Evolutionary conservation across 2,329 filamentous ascomycete genomes (phyloP).

Genomic region (Trichothecium roseum): DNA sequence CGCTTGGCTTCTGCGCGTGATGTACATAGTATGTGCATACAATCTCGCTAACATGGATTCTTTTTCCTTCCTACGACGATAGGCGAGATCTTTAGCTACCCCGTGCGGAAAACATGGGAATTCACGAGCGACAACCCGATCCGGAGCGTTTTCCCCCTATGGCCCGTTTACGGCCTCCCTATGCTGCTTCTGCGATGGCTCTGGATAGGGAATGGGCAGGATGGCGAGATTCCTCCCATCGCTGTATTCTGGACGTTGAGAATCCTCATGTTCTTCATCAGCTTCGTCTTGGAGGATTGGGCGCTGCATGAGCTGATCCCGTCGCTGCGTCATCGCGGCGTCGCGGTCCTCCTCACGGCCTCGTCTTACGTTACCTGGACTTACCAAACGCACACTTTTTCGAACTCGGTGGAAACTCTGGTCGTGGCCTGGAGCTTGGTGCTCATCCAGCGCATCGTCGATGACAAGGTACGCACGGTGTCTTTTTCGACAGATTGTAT

Average conservation of each 20-base stretch:
- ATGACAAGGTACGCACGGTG: constrained; percentile 52
- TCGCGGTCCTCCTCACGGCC: constrained; percentile 74
- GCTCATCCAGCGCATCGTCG: constrained; percentile 75
- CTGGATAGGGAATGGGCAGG: constrained; percentile 73
- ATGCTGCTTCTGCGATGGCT: constrained; percentile 91
- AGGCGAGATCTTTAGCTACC: constrained; percentile 92
- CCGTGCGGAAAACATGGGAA: constrained; percentile 87
- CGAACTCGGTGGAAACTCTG: constrained; percentile 91
- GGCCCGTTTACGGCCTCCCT: constrained; percentile 87
- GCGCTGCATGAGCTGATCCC: constrained; percentile 85
- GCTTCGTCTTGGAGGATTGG: constrained; percentile 97
- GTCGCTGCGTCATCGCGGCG: constrained; percentile 58
- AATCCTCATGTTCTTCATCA: constrained; percentile 84
- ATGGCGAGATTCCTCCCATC: constrained; percentile 69
- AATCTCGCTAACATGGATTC: not conserved
- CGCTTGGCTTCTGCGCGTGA: not conserved
- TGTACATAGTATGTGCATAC: not conserved
- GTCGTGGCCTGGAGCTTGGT: constrained; percentile 90
- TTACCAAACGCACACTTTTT: constrained; percentile 96
- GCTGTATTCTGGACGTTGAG: constrained; percentile 84
- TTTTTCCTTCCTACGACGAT: too few relatives aligned
- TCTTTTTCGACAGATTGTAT: constrained; percentile 15
- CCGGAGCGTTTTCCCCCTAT: constrained; percentile 92
- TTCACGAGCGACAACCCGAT: constrained; percentile 83
- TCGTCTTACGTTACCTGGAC: constrained; percentile 99